Conservation (phyloP, 2,329 filamentous ascomycete species). For the Rhytidhysteron rufulum region DNA sequence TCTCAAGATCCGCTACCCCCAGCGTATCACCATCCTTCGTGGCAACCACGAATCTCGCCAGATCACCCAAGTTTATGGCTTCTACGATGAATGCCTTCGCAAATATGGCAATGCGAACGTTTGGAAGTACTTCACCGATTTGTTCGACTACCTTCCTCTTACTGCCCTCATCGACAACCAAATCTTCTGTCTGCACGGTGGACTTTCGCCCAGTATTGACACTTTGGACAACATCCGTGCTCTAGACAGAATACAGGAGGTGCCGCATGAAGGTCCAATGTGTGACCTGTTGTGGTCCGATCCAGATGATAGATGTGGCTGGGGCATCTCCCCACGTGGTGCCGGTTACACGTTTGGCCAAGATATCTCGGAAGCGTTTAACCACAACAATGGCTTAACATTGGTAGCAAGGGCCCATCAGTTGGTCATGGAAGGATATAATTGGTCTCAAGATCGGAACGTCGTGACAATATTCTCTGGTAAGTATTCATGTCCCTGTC, state of each 20-base stretch:
- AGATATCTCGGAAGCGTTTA: slow-evolving; percentile 98
- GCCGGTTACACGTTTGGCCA: slow-evolving; percentile 94
- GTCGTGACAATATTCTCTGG: slow-evolving; percentile 98
- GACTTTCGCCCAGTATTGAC: slow-evolving; percentile 68
- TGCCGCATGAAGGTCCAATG: slow-evolving; percentile 73
- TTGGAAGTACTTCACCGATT: slow-evolving; percentile 75
- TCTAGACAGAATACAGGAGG: slow-evolving; percentile 57
- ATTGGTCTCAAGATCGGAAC: slow-evolving; percentile 97
- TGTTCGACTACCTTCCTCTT: slow-evolving; percentile 73
- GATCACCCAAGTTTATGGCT: slow-evolving; percentile 75
- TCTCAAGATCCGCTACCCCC: slow-evolving; percentile 95
- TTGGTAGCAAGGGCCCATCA: slow-evolving; percentile 95
- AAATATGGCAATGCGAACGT: slow-evolving; percentile 76
- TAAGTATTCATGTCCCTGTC: slow-evolving; percentile 5
- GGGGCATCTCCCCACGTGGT: slow-evolving; percentile 92
- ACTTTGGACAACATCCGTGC: slow-evolving; percentile 66
- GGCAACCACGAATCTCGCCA: slow-evolving; percentile 81
- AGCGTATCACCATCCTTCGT: slow-evolving; percentile 96
- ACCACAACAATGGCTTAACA: slow-evolving; percentile 97
- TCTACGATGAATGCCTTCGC: slow-evolving; percentile 73
- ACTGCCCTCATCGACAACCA: slow-evolving; percentile 71
- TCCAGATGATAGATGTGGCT: slow-evolving; percentile 92
- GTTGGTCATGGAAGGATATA: slow-evolving; percentile 99
- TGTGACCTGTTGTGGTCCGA: slow-evolving; percentile 79
- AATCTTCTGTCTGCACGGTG: slow-evolving; percentile 70